These are phyloP conservation scores for Anaeramoeba ignava DNA, from an alignment of 78 protist genomes.

Conservation along the genomic window DNA sequence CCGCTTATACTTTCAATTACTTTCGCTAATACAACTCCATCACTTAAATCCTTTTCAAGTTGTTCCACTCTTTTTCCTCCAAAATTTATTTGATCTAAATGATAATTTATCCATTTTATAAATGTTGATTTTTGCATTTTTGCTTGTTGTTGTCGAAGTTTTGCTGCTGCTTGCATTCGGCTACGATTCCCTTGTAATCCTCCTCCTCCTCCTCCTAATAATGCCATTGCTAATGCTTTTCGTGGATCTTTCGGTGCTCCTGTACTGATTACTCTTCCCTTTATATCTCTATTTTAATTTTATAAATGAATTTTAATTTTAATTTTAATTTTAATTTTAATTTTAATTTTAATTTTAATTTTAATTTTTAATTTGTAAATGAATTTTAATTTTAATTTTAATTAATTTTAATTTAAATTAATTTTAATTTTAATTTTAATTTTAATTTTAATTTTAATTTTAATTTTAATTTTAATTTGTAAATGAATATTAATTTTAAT, in stretches of 20 bases:
- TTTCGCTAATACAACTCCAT: neutral
- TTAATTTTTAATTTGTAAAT: too few relatives aligned
- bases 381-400: too few relatives aligned
- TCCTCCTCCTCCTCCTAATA: neutral
- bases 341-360: too few relatives aligned
- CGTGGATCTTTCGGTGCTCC: neutral
- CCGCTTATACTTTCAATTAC: neutral
- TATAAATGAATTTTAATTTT: too few relatives aligned
- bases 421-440: too few relatives aligned
- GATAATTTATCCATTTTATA: neutral
- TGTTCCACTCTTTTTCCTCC: neutral
- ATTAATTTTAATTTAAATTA: too few relatives aligned
- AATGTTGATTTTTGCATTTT: neutral
- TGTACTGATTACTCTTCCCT: neutral
- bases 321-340: too few relatives aligned
- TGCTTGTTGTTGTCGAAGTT: neutral
- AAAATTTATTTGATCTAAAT: neutral
- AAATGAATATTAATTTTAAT: too few relatives aligned
- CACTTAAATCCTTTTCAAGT: neutral
- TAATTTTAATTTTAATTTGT: too few relatives aligned
- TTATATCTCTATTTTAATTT: too few relatives aligned
- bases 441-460: too few relatives aligned
- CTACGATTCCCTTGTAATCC: neutral
- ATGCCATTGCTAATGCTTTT: neutral
- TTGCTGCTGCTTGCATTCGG: neutral